phyloP scores from a whole-genome alignment of 116 monocot genomes.

The Cymodocea nodosa region DNA sequence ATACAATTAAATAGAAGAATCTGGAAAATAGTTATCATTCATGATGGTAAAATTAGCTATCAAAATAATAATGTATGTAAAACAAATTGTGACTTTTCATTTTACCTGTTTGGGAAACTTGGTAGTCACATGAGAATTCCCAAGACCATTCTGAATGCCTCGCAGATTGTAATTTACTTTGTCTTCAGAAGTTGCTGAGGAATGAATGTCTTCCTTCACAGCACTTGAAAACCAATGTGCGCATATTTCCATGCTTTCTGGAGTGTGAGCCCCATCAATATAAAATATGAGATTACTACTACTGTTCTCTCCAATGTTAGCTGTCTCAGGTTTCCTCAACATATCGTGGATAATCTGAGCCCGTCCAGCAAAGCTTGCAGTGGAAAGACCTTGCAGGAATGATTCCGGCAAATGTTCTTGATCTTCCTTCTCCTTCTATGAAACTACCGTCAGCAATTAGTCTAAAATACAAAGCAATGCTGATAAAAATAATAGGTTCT shows the following conservation, averaged over 20 bases:
- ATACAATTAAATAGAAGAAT: conserved; percentile 92
- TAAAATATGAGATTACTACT: conserved; percentile 53
- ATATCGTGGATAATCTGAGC: conserved; percentile 57
- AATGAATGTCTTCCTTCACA: conserved; percentile 12
- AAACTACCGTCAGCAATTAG: conserved; percentile 4
- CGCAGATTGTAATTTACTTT: conserved; percentile 1
- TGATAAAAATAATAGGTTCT: neutral
- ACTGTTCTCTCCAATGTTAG: neutral
- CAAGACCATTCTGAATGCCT: conserved; percentile 3
- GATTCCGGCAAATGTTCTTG: conserved; percentile 34
- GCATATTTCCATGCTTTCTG: conserved; percentile 82
- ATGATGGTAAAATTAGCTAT: neutral
- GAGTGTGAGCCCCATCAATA: conserved; percentile 83
- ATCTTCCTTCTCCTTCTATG: conserved; percentile 24
- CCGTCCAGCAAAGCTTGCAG: conserved; percentile 43
- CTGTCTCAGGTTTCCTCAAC: conserved; percentile 4
- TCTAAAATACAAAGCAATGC: conserved; percentile 6
- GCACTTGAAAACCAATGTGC: conserved; percentile 68
- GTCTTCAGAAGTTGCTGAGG: conserved; percentile 2
- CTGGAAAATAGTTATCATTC: conserved; percentile 14
- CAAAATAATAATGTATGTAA: neutral
- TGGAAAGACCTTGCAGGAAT: conserved; percentile 55
- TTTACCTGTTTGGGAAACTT: conserved; percentile 39
- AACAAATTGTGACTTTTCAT: neutral
- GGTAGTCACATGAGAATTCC: conserved; percentile 11